Conservation (phyloP, 1,139 yeast genomes). For the Saccharomyces hybrid region DNA sequence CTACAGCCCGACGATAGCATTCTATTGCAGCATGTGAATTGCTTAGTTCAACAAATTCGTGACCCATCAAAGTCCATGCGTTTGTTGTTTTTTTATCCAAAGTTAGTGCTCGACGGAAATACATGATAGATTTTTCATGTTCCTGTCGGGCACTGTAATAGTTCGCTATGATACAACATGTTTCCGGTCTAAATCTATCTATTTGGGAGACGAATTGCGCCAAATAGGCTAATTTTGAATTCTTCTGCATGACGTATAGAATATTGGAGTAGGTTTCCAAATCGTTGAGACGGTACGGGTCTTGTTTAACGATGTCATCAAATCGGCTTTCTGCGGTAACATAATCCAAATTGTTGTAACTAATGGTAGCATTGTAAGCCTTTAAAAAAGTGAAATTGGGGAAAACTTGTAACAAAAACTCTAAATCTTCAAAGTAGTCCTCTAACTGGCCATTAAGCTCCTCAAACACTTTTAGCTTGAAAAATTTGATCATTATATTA, state of each 20-base stretch:
- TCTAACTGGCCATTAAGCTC: slow-evolving; percentile 68
- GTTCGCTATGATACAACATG: slow-evolving; percentile 91
- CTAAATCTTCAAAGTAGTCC: slow-evolving; percentile 43
- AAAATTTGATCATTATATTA: slow-evolving; percentile 56
- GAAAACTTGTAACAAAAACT: slow-evolving; percentile 42
- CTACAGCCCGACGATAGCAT: slow-evolving; percentile 84
- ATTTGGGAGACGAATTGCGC: slow-evolving; percentile 81
- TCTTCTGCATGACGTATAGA: slow-evolving; percentile 87
- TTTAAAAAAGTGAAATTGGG: slow-evolving; percentile 71
- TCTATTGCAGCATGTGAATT: slow-evolving; percentile 98
- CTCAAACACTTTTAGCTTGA: slow-evolving; percentile 63
- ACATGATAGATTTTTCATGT: slow-evolving; percentile 90
- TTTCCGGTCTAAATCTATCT: slow-evolving; percentile 87
- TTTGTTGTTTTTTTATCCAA: slow-evolving; percentile 73
- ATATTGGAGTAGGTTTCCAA: slow-evolving; percentile 89
- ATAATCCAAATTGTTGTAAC: slow-evolving; percentile 76
- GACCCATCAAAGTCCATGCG: slow-evolving; percentile 99
- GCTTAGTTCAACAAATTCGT: slow-evolving; percentile 91
- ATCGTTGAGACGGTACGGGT: slow-evolving; percentile 85
- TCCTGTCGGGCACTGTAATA: slow-evolving; percentile 87
- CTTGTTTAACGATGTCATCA: slow-evolving; percentile 63
- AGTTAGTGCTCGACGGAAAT: slow-evolving; percentile 81
- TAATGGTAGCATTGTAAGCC: slow-evolving; percentile 71
- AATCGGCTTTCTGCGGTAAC: slow-evolving; percentile 70
- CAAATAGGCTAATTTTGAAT: slow-evolving; percentile 71